Base-by-base conservation (phyloP, 1,284 basidiomycete genomes). In the Pisolithus thermaeus region DNA sequence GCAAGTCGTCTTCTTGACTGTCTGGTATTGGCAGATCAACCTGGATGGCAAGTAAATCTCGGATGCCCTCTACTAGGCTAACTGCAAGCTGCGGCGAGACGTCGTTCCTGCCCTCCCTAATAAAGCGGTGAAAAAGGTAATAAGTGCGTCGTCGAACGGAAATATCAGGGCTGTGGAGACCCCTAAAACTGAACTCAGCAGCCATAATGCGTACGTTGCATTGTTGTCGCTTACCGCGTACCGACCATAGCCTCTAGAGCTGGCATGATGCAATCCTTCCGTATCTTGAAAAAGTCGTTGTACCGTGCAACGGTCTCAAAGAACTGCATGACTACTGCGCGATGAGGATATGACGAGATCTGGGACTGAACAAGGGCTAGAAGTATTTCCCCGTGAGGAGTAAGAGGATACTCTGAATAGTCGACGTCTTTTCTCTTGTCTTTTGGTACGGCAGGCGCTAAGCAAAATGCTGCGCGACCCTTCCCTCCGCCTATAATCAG, bases 231-330 rank as follows among this genome's bases (percentile, higher is more conserved):
- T 58, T 63, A 92, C 92, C 90, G 78, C 58, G 70, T 60, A 62
- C 91, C 93, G 27, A 99, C 79, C 77, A 99, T 93, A 1, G 91
- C 88, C 61, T 95, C 87, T 45, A 99, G 73, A 4, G 92, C 83
- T 25, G 90, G 87, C 62, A 90, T 75, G 56, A 98, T 88, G 59
- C 87, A 89, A 57, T 92, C 84, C 64, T 88, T 87, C 56, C 92
- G 85, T 35, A 93, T 83, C 69, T 91, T 93, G 82, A 98, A 99
- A 69, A 98, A 98, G 65, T 98, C 94, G 38, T 86, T 82, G 67
- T 99, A 99, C 51, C 97, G 83, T 14, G 92, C 84, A 8, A 84
- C 80, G 22, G 91, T 91, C 71, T 99, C 97, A 59, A 98, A 98
- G 71, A 90, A 97, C 64, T 96, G 92, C 68, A 97, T 78, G 12